Evolutionary conservation across 768 basidiomycete genomes (phyloP).

Genomic region (Xerocomus brunneocitrinus): DNA sequence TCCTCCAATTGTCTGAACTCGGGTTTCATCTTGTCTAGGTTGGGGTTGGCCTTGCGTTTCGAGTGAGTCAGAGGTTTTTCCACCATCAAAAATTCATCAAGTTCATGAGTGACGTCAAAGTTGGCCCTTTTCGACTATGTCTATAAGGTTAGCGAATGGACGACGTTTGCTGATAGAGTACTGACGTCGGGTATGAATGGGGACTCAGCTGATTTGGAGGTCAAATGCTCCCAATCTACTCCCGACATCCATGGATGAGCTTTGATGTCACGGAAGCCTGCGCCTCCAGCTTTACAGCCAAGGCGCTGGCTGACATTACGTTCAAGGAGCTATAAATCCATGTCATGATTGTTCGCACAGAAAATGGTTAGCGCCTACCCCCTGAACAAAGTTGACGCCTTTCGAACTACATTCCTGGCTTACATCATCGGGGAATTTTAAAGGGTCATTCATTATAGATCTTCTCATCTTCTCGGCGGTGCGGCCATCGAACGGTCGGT

Average conservation of each 20-base stretch:
- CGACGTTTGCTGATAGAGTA: conserved; percentile 16
- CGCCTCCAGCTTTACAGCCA: conserved; percentile 68
- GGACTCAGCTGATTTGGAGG: conserved; percentile 65
- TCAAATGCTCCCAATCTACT: conserved; percentile 78
- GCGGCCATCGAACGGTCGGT: conserved; percentile 86
- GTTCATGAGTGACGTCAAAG: conserved; percentile 95
- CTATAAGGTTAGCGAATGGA: not conserved
- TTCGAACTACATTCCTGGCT: conserved; percentile 56
- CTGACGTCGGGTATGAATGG: conserved; percentile 92
- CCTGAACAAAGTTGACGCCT: conserved; percentile 60
- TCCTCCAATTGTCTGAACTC: conserved; percentile 92
- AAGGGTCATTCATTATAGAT: conserved; percentile 74
- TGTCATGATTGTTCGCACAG: conserved; percentile 8
- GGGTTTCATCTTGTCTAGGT: conserved; percentile 84
- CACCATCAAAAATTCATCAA: conserved; percentile 95
- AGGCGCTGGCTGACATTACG: conserved; percentile 73
- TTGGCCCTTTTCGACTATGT: conserved; percentile 90
- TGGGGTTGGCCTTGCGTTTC: conserved; percentile 84
- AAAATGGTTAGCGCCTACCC: conserved; percentile 44
- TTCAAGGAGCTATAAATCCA: conserved; percentile 65
- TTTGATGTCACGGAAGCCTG: conserved; percentile 75
- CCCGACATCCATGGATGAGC: conserved; percentile 79
- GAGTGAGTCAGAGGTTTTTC: conserved; percentile 96
- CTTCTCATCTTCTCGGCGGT: conserved; percentile 85
- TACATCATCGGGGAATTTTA: conserved; percentile 73